These are phyloP conservation scores for Kentomonas sorsogonicus DNA, from an alignment of 208 protist species.

Conservation along the genomic window DNA sequence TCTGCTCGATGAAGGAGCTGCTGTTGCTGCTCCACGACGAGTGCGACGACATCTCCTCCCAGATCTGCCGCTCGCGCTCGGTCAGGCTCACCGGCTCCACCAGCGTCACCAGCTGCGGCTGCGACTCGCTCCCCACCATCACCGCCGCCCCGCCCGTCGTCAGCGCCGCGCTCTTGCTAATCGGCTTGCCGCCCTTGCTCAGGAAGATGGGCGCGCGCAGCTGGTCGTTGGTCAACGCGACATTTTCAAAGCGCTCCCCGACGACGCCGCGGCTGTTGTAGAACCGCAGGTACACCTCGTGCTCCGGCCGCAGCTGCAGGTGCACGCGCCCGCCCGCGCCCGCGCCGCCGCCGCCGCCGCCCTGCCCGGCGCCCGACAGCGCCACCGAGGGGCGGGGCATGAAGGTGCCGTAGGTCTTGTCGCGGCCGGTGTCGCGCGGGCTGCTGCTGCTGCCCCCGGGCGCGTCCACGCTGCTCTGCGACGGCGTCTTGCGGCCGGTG, in stretches of 20 bases:
- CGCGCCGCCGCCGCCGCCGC: too few relatives aligned
- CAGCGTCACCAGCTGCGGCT: constrained; percentile 14
- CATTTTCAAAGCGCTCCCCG: constrained; percentile 41
- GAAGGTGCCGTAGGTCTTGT: constrained; percentile 52
- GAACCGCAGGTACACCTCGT: constrained; percentile 63
- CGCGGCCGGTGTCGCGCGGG: constrained; percentile 11
- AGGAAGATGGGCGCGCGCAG: constrained; percentile 52
- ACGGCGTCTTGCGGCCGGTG: neutral
- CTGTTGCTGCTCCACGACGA: constrained; percentile 22
- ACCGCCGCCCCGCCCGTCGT: neutral
- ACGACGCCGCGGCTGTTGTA: constrained; percentile 74
- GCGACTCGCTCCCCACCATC: constrained; percentile 2
- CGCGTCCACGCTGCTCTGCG: neutral
- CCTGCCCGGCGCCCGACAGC: neutral
- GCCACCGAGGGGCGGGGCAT: neutral
- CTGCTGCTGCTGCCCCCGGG: neutral
- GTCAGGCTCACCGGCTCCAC: constrained; percentile 10
- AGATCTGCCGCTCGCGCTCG: constrained; percentile 22
- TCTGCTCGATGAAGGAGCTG: constrained; percentile 66
- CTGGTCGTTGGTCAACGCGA: constrained; percentile 55
- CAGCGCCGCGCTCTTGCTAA: neutral
- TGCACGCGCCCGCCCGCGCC: constrained; percentile 5
- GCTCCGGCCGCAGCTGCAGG: constrained; percentile 26
- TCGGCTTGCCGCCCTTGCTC: constrained; percentile 32
- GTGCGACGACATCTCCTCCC: constrained; percentile 22